These are phyloP conservation scores for Cytospora mali DNA, from an alignment of 2,329 filamentous ascomycete genomes.

Conservation along the genomic window DNA sequence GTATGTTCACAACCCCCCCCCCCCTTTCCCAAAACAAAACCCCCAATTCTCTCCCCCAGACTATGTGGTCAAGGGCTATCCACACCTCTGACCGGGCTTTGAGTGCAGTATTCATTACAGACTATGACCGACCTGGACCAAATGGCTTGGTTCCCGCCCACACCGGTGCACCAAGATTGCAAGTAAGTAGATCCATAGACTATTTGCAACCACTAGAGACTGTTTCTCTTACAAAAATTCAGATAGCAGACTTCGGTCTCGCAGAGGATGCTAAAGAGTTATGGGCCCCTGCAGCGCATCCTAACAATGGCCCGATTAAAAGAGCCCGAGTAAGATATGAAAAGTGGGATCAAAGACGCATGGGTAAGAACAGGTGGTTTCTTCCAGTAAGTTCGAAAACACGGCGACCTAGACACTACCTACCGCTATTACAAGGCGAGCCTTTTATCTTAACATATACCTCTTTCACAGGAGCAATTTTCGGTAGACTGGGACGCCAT, in stretches of 20 bases:
- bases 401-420: neutral
- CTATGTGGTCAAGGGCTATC: too few relatives aligned
- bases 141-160: neutral
- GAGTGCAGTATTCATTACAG: neutral
- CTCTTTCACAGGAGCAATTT: constrained; percentile 5
- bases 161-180: neutral
- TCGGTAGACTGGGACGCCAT: constrained; percentile 10
- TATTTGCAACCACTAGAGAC: neutral
- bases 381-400: neutral
- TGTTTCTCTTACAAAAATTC: neutral
- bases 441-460: neutral
- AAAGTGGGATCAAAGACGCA: neutral
- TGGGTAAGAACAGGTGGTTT: neutral
- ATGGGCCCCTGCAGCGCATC: neutral
- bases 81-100: too few relatives aligned
- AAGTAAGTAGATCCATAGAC: neutral
- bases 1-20: neutral
- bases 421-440: neutral
- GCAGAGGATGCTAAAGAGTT: neutral
- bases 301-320: too few relatives aligned
- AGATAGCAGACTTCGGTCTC: constrained; percentile 3
- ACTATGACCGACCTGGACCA: neutral
- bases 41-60: neutral
- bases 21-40: neutral
- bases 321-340: neutral